Conservation (phyloP, 1,284 basidiomycete species). For the Puccinia hordei region DNA sequence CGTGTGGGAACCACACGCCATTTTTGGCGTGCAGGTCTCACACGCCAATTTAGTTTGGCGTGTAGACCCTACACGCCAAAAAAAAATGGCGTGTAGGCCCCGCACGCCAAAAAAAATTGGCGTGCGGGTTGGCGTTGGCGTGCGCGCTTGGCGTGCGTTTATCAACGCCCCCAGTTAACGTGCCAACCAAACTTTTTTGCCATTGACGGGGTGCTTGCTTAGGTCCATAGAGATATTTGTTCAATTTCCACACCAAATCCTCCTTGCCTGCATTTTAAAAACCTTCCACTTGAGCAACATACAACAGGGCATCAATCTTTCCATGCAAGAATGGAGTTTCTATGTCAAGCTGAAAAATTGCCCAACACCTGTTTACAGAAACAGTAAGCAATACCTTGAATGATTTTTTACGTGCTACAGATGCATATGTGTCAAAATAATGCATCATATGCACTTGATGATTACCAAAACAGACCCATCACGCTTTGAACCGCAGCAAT, state of each 20-base stretch:
- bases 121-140: too few species aligned
- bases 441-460: too few species aligned
- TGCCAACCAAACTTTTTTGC: not conserved
- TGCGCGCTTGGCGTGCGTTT: too few species aligned
- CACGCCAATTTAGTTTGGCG: too few species aligned
- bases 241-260: not conserved
- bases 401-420: not conserved
- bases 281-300: not conserved
- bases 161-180: not conserved
- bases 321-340: not conserved
- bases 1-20: too few species aligned
- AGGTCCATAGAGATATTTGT: not conserved
- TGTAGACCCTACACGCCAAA: too few species aligned
- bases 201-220: not conserved
- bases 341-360: not conserved
- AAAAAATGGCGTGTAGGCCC: too few species aligned
- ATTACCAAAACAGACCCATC: too few species aligned
- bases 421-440: not conserved
- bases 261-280: constrained; percentile 1
- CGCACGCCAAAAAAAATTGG: too few species aligned
- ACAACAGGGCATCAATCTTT: not conserved
- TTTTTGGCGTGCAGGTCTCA: too few species aligned
- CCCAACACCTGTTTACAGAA: not conserved
- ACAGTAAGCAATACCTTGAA: not conserved
- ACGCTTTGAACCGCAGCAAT: too few species aligned